Base-by-base conservation (phyloP, 345 rosid genomes). In the Euphorbia lathyris region DNA sequence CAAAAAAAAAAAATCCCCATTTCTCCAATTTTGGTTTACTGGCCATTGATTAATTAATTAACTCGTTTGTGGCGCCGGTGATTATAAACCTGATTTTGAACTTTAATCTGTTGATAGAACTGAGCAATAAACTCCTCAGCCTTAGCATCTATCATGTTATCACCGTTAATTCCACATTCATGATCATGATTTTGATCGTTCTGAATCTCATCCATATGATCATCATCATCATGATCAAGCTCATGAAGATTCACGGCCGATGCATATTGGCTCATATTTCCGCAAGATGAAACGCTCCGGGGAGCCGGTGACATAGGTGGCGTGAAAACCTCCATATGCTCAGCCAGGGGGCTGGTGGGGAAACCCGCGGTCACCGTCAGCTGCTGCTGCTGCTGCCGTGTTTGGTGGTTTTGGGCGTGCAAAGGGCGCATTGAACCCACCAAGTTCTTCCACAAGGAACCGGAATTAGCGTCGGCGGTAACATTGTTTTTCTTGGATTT, bases 401-500 rank as follows among this genome's bases (percentile, higher is more conserved):
- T 19, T 0, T 17, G 63, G 68, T 60, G n/a, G 22, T 16, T 45
- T 20, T 71, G 71, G 3, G 55, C 25, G 47, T 72, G 72, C 34
- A 76, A 52, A 40, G 79, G 79, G 3, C 79, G 79, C 58, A 76
- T 71, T 10, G 68, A 71, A 9, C 75, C 66, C 22, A 76, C 26
- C 45, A 71, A 17, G 10, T 58, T 66, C 58, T 53, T 61, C 79
- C 47, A 67, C 25, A 52, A 78, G 0, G 79, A 59, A 17, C 66
- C 73, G 34, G 47, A 72, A 50, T 77, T 73, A 6, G 52, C 14
- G 0, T 63, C 63, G 48, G 74, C 32, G 65, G 7, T 34, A 34
- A 81, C 38, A 23, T 87, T 74, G 12, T 85, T 77, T 50, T 78
- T 83, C 7, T 76, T 22, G 7, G 83, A 61, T 50, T 73, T 71